These are phyloP conservation scores for Hemileccinum rubropunctum DNA, from an alignment of 768 basidiomycete species.

Conservation along the genomic window DNA sequence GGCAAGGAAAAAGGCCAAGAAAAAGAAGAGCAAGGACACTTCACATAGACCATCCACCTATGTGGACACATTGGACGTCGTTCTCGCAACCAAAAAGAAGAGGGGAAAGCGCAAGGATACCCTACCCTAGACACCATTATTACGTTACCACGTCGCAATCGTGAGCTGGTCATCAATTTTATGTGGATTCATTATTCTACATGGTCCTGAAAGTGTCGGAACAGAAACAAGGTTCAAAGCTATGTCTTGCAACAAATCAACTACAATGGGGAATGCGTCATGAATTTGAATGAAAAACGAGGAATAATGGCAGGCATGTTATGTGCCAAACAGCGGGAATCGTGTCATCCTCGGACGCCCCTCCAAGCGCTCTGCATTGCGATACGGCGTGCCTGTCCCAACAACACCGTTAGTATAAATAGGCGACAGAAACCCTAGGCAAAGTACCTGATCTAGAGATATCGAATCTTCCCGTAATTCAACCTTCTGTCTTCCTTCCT, in stretches of 20 bases:
- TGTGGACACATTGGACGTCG: background rate
- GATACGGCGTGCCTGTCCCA: slow-evolving; percentile 69
- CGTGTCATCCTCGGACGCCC: slow-evolving; percentile 51
- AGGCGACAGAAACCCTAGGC: background rate
- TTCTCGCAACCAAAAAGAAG: slow-evolving; percentile 16
- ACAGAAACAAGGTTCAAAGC: slow-evolving; percentile 11
- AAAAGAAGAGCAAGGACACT: background rate
- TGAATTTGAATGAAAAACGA: background rate
- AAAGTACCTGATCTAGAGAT: slow-evolving; percentile 83
- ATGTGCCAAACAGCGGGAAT: slow-evolving; percentile 9
- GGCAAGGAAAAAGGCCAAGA: background rate
- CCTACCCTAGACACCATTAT: slow-evolving; percentile 4
- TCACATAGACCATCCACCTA: background rate
- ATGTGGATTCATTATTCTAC: slow-evolving; percentile 24
- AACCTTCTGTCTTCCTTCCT: slow-evolving; percentile 66
- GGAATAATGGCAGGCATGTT: slow-evolving; percentile 1
- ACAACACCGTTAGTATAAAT: slow-evolving; percentile 6
- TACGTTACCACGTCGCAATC: background rate
- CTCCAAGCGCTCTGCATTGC: slow-evolving; percentile 91
- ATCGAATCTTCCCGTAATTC: slow-evolving; percentile 83
- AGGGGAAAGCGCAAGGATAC: slow-evolving; percentile 19
- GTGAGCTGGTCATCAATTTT: slow-evolving; percentile 7
- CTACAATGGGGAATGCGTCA: slow-evolving; percentile 7
- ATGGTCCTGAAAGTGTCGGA: slow-evolving; percentile 18
- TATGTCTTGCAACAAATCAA: slow-evolving; percentile 10